Evolutionary conservation across 225 moss, liverwort and hornwort species (phyloP).

Genomic region (Straminergon stramineum): DNA sequence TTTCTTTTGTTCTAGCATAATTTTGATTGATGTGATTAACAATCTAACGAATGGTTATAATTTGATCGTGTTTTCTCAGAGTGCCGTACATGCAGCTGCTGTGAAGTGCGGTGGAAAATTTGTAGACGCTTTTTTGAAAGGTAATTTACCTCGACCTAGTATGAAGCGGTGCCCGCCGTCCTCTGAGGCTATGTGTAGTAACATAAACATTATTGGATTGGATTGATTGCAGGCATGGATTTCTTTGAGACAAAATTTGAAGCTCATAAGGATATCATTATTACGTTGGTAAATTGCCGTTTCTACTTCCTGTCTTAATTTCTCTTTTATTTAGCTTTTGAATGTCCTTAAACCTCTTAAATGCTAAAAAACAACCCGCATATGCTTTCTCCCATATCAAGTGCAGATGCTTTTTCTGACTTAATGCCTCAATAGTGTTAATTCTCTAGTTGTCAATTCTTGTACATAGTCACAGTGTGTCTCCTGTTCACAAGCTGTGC

Average conservation of each 20-base stretch:
- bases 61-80: constrained; percentile 24
- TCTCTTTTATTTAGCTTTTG: background rate
- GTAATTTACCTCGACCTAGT: constrained; percentile 3
- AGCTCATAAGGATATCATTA: constrained; percentile 60
- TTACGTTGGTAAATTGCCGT: constrained; percentile 36
- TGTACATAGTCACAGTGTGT: background rate
- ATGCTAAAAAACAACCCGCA: background rate
- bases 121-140: constrained; percentile 73
- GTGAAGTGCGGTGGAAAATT: constrained; percentile 77
- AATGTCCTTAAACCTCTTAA: background rate
- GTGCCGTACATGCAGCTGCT: constrained; percentile 66
- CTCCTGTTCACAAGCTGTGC: background rate
- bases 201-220: background rate
- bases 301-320: background rate
- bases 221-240: constrained; percentile 49
- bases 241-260: constrained; percentile 66
- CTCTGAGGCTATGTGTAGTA: background rate
- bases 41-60: background rate
- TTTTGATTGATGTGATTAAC: background rate
- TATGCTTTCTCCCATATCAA: background rate
- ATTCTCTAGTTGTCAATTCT: background rate
- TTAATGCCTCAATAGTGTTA: background rate
- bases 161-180: background rate
- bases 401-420: background rate
- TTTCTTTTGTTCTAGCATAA: background rate